Evolutionary conservation across 2,329 filamentous ascomycete genomes (phyloP).

Genomic region (Alternaria triticimaculans): DNA sequence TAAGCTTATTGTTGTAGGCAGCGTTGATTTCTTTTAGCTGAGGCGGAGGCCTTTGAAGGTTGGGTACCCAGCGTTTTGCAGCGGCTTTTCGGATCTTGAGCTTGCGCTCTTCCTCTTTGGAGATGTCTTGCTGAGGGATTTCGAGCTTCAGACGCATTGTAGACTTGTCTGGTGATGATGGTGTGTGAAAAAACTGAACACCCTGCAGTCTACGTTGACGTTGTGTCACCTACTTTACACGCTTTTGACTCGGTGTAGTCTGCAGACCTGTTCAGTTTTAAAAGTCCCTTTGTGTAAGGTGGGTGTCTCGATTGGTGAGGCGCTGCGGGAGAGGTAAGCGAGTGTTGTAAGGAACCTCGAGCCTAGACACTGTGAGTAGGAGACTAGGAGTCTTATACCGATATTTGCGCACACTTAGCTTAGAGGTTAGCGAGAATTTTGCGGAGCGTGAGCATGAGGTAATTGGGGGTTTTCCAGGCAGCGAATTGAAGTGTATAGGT

Average conservation of each 20-base stretch:
- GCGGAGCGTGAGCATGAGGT: too few species aligned
- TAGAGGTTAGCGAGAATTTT: too few species aligned
- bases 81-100: constrained; percentile 19
- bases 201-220: neutral
- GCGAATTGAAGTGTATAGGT: neutral
- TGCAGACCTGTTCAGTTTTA: neutral
- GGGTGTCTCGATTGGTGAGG: neutral
- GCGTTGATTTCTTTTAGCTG: constrained; percentile 20
- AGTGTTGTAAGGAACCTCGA: neutral
- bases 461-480: neutral
- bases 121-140: constrained; percentile 14
- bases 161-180: neutral
- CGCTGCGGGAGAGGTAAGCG: neutral
- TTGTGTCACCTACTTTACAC: neutral
- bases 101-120: constrained; percentile 12
- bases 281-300: neutral
- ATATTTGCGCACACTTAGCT: too few species aligned
- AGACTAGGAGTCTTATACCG: neutral
- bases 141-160: constrained; percentile 22
- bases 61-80: constrained; percentile 26
- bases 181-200: neutral
- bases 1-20: constrained; percentile 31
- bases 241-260: neutral
- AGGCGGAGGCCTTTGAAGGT: constrained; percentile 24
- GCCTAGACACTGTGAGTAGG: neutral